Evolutionary conservation across 192 early-diverging fungal species (phyloP).

Genomic region (Coemansia sp.): DNA sequence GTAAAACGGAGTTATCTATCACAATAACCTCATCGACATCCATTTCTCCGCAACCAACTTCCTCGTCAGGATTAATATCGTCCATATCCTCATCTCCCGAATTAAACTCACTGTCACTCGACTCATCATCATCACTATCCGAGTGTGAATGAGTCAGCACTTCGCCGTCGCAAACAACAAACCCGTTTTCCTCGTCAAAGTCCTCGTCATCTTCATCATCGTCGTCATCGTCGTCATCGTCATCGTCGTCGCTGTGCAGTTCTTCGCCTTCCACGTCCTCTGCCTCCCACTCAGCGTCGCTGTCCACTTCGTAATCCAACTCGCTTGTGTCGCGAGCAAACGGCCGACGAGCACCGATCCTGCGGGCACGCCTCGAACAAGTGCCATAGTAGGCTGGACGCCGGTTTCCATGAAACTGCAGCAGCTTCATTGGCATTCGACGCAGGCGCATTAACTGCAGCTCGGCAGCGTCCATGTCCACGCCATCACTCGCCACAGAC

Average conservation of each 20-base stretch:
- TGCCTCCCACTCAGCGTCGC: slow-evolving; percentile 88
- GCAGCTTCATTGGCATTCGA: slow-evolving; percentile 27
- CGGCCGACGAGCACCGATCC: slow-evolving; percentile 60
- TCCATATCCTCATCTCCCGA: slow-evolving; percentile 50
- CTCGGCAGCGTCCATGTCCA: slow-evolving; percentile 36
- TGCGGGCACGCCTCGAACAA: slow-evolving; percentile 65
- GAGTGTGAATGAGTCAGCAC: not conserved
- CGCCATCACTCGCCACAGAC: slow-evolving; percentile 1
- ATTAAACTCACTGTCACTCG: slow-evolving; percentile 13
- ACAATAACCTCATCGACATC: slow-evolving; percentile 18
- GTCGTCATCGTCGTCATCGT: slow-evolving; percentile 54
- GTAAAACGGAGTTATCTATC: slow-evolving; percentile 9
- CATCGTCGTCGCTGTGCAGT: slow-evolving; percentile 73
- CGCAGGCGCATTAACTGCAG: slow-evolving; percentile 20
- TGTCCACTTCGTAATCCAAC: slow-evolving; percentile 85
- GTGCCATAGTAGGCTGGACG: slow-evolving; percentile 61
- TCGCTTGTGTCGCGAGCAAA: slow-evolving; percentile 61
- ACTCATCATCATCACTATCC: slow-evolving; percentile 16
- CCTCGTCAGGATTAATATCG: slow-evolving; percentile 39
- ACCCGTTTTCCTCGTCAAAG: slow-evolving; percentile 85
- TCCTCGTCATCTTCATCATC: slow-evolving; percentile 62
- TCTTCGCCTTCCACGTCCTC: slow-evolving; percentile 87
- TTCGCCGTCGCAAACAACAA: slow-evolving; percentile 71
- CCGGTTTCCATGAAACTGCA: slow-evolving; percentile 33
- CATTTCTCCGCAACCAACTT: slow-evolving; percentile 26